These are phyloP conservation scores for Magnaporthiopsis poae DNA, from an alignment of 2,329 filamentous ascomycete species.

Conservation along the genomic window DNA sequence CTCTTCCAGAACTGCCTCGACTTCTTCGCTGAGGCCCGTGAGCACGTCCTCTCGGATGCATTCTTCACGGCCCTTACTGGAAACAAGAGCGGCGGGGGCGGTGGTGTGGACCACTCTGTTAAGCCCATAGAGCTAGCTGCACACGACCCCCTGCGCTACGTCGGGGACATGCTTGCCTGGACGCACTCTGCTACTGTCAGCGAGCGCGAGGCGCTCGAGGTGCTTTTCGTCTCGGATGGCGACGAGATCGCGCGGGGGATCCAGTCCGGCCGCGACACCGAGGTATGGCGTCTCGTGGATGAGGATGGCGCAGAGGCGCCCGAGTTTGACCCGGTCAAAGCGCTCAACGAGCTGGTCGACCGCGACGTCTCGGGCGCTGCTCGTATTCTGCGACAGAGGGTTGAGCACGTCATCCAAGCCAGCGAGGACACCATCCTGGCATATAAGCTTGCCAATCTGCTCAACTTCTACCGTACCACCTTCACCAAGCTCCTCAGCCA, in stretches of 20 bases:
- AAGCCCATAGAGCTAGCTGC: constrained; percentile 93
- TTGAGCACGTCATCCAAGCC: constrained; percentile 84
- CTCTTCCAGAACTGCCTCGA: constrained; percentile 90
- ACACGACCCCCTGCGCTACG: constrained; percentile 82
- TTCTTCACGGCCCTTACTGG: constrained; percentile 86
- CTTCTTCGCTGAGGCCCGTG: constrained; percentile 81
- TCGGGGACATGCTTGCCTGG: constrained; percentile 97
- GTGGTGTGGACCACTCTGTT: constrained; percentile 46
- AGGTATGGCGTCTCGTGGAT: constrained; percentile 65
- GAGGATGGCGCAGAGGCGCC: constrained; percentile 45
- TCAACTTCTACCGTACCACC: constrained; percentile 80
- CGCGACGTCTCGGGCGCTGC: constrained; percentile 73
- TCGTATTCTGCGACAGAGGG: constrained; percentile 74
- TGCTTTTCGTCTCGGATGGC: constrained; percentile 81
- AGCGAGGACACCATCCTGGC: constrained; percentile 82
- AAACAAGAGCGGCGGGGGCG: constrained; percentile 39
- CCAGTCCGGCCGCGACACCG: constrained; percentile 67
- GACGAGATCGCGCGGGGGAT: constrained; percentile 79
- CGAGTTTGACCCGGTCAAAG: constrained; percentile 69
- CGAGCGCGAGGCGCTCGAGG: constrained; percentile 82
- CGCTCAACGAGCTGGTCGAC: constrained; percentile 77
- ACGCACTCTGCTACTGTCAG: constrained; percentile 88
- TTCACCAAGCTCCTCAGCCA: constrained; percentile 69
- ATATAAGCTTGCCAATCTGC: constrained; percentile 81
- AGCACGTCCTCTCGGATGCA: constrained; percentile 75